phyloP scores from a whole-genome alignment of 1,139 yeast genomes.

The Hansenula lynferdii region DNA sequence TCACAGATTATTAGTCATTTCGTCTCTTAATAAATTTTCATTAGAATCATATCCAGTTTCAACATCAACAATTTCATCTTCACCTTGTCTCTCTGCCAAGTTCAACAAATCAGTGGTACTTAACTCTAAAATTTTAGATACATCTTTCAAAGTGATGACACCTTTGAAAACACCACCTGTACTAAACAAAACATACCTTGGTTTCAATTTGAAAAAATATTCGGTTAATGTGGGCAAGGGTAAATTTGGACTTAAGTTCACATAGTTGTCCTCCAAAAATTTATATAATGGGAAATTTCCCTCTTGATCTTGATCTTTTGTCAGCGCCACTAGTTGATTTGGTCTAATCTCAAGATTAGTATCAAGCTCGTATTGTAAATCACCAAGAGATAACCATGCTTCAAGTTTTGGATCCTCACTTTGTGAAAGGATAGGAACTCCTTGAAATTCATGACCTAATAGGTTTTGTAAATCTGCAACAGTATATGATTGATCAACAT shows the following conservation, averaged over 20 bases:
- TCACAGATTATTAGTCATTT: not conserved
- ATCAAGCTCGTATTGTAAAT: slow-evolving; percentile 27
- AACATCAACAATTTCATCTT: not conserved
- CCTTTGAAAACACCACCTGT: slow-evolving; percentile 17
- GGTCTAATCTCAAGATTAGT: slow-evolving; percentile 2
- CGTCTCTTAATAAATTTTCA: not conserved
- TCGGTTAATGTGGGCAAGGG: slow-evolving; percentile 20
- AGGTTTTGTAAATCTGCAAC: slow-evolving; percentile 11
- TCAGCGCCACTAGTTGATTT: slow-evolving; percentile 14
- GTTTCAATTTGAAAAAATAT: slow-evolving; percentile 20
- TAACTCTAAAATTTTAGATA: slow-evolving; percentile 7
- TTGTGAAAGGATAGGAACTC: slow-evolving; percentile 36
- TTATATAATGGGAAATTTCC: slow-evolving; percentile 5
- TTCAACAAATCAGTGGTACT: not conserved
- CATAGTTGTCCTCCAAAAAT: slow-evolving; percentile 14
- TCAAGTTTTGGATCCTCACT: slow-evolving; percentile 24
- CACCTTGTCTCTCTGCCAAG: not conserved
- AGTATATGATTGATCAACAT: slow-evolving; percentile 13
- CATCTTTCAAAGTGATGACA: slow-evolving; percentile 18
- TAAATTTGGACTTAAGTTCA: slow-evolving; percentile 11
- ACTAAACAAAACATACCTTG: slow-evolving; percentile 18
- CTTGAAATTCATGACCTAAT: slow-evolving; percentile 22
- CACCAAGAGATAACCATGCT: slow-evolving; percentile 37
- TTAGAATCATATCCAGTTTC: not conserved
- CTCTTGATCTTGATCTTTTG: not conserved